These are phyloP conservation scores for Nyssa sinensis DNA, from an alignment of 148 eudicot genomes.

Conservation along the genomic window DNA sequence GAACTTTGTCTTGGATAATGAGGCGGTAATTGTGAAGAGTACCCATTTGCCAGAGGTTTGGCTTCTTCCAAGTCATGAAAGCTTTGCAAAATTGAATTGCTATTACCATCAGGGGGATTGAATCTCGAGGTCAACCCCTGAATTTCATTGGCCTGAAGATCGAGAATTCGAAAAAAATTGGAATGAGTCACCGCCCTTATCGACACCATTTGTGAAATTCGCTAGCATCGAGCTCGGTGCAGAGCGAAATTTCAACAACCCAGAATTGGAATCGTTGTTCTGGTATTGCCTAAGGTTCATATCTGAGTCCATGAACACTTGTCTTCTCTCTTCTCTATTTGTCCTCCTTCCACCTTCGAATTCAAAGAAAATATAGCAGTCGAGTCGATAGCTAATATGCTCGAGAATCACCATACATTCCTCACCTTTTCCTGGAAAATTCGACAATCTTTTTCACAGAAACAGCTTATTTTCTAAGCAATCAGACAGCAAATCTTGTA, in stretches of 20 bases:
- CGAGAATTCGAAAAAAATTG: not conserved
- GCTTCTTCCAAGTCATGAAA: constrained; percentile 29
- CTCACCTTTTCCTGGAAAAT: constrained; percentile 20
- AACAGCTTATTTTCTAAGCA: constrained; percentile 40
- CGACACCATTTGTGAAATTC: constrained; percentile 18
- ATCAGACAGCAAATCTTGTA: constrained; percentile 21
- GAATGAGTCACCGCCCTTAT: not conserved
- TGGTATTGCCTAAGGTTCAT: constrained; percentile 20
- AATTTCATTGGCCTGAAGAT: not conserved
- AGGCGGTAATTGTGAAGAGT: constrained; percentile 45
- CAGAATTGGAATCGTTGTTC: constrained; percentile 31
- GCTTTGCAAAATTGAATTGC: too few species aligned
- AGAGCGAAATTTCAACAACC: constrained; percentile 67
- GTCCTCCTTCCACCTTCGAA: not conserved
- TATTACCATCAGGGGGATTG: too few species aligned
- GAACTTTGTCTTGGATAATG: constrained; percentile 48
- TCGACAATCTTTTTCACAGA: constrained; percentile 27
- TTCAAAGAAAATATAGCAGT: constrained; percentile 27
- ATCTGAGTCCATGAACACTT: constrained; percentile 19
- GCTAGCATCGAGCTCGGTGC: constrained; percentile 65
- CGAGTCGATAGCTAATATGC: constrained; percentile 35
- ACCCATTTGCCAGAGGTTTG: constrained; percentile 33
- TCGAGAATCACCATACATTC: constrained; percentile 43
- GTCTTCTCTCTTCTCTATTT: not conserved
- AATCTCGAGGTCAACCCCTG: not conserved